These are phyloP conservation scores for Magnolia kwangsiensis DNA, from an alignment of 164 flowering plant genomes.

Conservation along the genomic window DNA sequence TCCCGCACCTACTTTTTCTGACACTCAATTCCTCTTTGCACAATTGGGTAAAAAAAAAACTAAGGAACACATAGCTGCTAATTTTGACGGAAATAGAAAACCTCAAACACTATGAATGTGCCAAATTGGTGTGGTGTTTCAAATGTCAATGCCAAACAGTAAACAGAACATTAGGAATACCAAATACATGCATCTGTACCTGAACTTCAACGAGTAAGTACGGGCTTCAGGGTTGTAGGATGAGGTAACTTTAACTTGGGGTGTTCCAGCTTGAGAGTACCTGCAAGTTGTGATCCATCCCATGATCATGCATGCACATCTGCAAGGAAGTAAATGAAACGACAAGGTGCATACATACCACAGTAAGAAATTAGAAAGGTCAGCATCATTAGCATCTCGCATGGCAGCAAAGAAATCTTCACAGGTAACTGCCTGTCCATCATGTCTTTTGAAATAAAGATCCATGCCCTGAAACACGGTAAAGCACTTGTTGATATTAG, in stretches of 20 bases:
- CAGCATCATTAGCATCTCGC: constrained; percentile 92
- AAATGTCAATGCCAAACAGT: not conserved
- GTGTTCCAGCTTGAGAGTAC: constrained; percentile 99
- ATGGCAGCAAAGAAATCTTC: constrained; percentile 97
- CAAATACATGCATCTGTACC: constrained; percentile 33
- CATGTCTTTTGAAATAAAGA: constrained; percentile 93
- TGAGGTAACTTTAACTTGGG: constrained; percentile 70
- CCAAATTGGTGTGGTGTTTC: not conserved
- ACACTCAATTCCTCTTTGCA: not conserved
- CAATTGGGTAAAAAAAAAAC: not conserved
- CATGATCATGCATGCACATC: constrained; percentile 8
- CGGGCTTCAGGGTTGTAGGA: constrained; percentile 65
- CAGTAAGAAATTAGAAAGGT: constrained; percentile 70
- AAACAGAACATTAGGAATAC: not conserved
- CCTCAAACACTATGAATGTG: not conserved
- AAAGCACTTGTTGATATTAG: no score
- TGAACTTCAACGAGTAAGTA: constrained; percentile 73
- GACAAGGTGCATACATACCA: constrained; percentile 40
- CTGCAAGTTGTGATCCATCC: constrained; percentile 31
- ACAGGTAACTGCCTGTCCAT: constrained; percentile 98
- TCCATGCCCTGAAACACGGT: constrained; percentile 76
- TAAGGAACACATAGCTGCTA: not conserved
- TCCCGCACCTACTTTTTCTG: not conserved
- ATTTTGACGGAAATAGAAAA: not conserved
- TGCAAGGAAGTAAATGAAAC: not conserved